Evolutionary conservation across 768 basidiomycete genomes (phyloP).

Genomic region (Leccinum disarticulatum): DNA sequence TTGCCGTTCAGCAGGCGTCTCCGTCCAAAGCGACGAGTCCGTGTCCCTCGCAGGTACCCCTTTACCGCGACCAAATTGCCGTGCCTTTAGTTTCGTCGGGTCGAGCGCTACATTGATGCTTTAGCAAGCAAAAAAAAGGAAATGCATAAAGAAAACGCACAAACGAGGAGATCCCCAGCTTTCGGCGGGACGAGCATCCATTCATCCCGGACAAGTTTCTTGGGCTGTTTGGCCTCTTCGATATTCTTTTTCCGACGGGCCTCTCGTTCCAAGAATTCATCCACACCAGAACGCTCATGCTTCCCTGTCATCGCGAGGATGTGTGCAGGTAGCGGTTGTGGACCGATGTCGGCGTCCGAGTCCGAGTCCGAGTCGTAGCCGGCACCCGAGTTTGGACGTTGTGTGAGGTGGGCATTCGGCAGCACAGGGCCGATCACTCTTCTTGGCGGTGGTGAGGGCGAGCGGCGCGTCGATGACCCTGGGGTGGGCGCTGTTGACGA

Average conservation of each 20-base stretch:
- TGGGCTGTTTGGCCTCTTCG: constrained; percentile 81
- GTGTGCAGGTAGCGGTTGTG: constrained; percentile 63
- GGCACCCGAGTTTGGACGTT: constrained; percentile 21
- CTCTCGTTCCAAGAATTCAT: constrained; percentile 84
- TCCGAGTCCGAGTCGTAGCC: constrained; percentile 66
- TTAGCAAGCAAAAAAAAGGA: not conserved
- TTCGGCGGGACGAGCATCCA: constrained; percentile 98
- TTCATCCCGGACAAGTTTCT: constrained; percentile 80
- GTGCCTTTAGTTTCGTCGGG: constrained; percentile 76
- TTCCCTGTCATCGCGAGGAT: constrained; percentile 25
- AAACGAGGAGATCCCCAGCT: constrained; percentile 71
- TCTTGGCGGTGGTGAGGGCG: constrained; percentile 20
- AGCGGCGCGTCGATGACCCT: constrained; percentile 24
- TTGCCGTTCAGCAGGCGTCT: constrained; percentile 91
- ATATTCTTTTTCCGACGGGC: constrained; percentile 69
- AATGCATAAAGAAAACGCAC: constrained; percentile 46
- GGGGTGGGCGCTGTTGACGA: constrained; percentile 21
- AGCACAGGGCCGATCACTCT: constrained; percentile 55
- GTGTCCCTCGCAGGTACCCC: constrained; percentile 38
- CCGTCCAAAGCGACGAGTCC: constrained; percentile 88
- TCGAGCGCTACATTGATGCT: constrained; percentile 63
- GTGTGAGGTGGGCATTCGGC: constrained; percentile 39
- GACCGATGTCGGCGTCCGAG: constrained; percentile 81
- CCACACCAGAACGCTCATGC: constrained; percentile 61
- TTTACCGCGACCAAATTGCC: constrained; percentile 73